Conservation (phyloP, 2,329 filamentous ascomycete species). For the Trichoderma guizhouense region DNA sequence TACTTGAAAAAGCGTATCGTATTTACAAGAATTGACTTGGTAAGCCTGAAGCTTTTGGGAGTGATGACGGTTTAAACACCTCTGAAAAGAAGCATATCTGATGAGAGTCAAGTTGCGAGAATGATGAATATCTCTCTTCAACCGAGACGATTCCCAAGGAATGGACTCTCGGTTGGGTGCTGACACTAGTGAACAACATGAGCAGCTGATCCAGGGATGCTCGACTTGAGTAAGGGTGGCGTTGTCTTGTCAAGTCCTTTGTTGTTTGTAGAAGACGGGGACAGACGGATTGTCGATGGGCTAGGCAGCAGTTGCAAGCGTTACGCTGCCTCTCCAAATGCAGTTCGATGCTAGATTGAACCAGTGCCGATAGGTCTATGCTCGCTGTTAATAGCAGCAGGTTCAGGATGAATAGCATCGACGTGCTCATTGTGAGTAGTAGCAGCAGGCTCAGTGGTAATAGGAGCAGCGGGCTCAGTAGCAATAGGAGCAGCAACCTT, state of each 20-base stretch:
- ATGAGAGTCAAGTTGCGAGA: background rate
- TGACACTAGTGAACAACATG: background rate
- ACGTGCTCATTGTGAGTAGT: background rate
- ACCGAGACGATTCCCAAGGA: background rate
- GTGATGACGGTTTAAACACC: background rate
- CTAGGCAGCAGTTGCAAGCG: background rate
- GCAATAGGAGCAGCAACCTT: background rate
- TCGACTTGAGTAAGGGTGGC: background rate
- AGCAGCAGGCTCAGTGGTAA: background rate
- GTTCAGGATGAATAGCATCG: background rate
- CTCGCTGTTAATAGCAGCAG: background rate
- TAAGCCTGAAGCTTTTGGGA: background rate
- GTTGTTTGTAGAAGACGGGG: background rate
- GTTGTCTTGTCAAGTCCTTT: background rate
- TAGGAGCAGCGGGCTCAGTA: too few species aligned
- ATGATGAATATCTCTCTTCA: background rate
- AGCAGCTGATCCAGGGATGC: background rate
- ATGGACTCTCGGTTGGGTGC: background rate
- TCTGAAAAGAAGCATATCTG: background rate
- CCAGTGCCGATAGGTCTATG: background rate
- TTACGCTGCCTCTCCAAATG: background rate
- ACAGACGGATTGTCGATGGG: background rate
- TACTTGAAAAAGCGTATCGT: background rate
- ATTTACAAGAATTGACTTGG: background rate
- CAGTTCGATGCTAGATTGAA: background rate